Evolutionary conservation across 108 stramenopile species (phyloP).

Genomic region (Schizochytrium sp.): DNA sequence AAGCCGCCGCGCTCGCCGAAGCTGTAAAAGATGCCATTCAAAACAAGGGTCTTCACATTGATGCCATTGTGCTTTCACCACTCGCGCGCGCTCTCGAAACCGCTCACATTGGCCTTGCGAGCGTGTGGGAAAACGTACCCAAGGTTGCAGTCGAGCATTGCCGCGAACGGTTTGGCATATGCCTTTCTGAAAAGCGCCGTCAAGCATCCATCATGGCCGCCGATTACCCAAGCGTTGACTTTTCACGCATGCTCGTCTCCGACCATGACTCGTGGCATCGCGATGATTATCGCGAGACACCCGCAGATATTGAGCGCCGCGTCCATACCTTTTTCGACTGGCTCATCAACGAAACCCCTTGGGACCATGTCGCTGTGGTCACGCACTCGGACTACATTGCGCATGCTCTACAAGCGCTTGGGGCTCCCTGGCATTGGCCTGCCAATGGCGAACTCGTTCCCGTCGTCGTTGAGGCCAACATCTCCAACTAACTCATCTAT

Average conservation of each 20-base stretch:
- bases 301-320: background rate
- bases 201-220: background rate
- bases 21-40: background rate
- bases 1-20: background rate
- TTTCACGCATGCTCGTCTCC: background rate
- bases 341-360: background rate
- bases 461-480: background rate
- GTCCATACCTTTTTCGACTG: background rate
- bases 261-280: background rate
- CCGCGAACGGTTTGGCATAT: slow-evolving; percentile 9
- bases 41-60: background rate
- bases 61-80: background rate
- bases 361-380: background rate
- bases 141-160: background rate
- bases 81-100: background rate
- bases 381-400: background rate
- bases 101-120: background rate
- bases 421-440: background rate
- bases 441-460: background rate
- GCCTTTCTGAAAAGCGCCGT: slow-evolving; percentile 3
- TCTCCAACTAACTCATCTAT: too few relatives aligned
- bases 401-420: background rate
- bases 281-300: background rate
- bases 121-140: background rate
- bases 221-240: background rate